These are phyloP conservation scores for Cercophora samala DNA, from an alignment of 495 filamentous ascomycete species.

Conservation along the genomic window DNA sequence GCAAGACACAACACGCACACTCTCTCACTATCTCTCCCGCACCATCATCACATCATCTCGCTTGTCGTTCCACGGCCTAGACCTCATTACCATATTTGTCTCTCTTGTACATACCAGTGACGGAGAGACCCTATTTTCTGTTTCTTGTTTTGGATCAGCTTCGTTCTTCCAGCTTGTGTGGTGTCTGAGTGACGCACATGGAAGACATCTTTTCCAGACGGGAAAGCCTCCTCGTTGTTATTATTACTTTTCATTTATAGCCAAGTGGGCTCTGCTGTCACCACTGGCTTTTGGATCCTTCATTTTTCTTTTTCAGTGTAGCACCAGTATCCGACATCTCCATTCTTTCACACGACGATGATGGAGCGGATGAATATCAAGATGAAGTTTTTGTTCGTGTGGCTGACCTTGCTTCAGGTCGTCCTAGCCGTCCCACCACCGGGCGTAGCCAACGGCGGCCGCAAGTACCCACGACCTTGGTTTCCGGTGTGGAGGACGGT, in stretches of 20 bases:
- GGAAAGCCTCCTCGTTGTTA: background rate
- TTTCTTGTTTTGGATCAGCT: conserved; percentile 3
- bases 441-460: background rate
- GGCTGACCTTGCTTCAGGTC: conserved; percentile 7
- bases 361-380: conserved; percentile 3
- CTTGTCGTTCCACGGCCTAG: background rate
- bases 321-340: conserved; percentile 1
- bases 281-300: background rate
- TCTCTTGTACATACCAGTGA: conserved; percentile 4
- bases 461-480: background rate
- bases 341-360: background rate
- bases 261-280: background rate
- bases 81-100: background rate
- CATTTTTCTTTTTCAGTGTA: background rate
- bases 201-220: background rate
- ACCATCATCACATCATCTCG: background rate
- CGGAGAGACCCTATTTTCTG: background rate
- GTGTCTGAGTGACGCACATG: background rate
- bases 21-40: background rate
- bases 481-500: background rate
- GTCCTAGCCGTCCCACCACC: conserved; percentile 3
- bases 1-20: background rate
- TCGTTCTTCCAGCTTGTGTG: background rate
- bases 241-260: background rate
- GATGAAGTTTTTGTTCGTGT: conserved; percentile 1